phyloP scores from a whole-genome alignment of 163 green algal genomes.

The Dunaliella salina region DNA sequence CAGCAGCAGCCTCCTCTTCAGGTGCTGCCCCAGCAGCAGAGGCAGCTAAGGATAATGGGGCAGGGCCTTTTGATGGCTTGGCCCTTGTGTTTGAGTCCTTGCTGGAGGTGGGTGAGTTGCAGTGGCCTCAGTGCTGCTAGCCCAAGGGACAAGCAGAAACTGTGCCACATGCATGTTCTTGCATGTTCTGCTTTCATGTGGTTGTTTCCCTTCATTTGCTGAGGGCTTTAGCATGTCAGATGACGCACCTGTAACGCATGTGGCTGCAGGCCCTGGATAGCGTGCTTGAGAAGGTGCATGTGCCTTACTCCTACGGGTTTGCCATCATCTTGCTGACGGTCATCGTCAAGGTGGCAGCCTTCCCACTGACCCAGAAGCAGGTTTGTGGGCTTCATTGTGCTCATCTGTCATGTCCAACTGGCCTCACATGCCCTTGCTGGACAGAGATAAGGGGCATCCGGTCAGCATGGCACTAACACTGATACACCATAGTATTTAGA shows the following conservation, averaged over 20 bases:
- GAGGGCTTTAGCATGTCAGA: too few species aligned
- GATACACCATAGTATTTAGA: too few species aligned
- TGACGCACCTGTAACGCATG: too few species aligned
- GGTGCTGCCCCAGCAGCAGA: background rate
- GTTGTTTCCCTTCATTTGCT: too few species aligned
- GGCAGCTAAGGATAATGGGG: background rate
- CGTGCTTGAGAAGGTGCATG: constrained; percentile 44
- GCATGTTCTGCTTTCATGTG: too few species aligned
- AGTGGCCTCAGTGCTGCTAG: too few species aligned
- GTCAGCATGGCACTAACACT: too few species aligned
- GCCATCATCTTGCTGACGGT: constrained; percentile 94
- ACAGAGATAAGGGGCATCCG: too few species aligned
- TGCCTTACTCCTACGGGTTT: constrained; percentile 95
- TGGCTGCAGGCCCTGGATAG: constrained; percentile 59
- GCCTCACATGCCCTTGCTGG: too few species aligned
- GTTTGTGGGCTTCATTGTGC: constrained; percentile 39
- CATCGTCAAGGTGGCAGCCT: constrained; percentile 89
- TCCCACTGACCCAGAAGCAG: constrained; percentile 92
- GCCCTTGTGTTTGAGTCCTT: constrained; percentile 55
- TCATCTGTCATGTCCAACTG: too few species aligned
- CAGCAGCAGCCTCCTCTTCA: background rate
- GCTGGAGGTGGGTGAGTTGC: constrained; percentile 37
- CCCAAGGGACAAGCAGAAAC: background rate
- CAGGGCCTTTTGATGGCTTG: constrained; percentile 56
- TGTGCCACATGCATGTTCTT: background rate